These are phyloP conservation scores for Trametes maxima DNA, from an alignment of 768 basidiomycete genomes.

Conservation along the genomic window DNA sequence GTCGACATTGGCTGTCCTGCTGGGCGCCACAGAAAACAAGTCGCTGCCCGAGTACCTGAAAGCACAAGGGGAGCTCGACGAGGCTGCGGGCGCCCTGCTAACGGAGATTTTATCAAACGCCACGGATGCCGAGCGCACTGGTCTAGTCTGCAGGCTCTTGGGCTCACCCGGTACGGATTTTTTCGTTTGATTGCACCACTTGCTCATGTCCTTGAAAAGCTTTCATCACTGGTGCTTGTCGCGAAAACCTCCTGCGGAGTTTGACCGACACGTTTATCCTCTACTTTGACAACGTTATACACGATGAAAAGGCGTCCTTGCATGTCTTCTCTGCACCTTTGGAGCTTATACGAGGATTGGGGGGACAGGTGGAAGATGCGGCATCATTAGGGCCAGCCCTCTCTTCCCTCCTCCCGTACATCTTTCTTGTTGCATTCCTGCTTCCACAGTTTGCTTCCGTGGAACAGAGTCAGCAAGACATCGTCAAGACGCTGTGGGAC, in stretches of 20 bases:
- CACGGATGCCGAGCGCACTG: constrained; percentile 31
- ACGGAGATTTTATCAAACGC: constrained; percentile 38
- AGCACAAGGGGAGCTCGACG: constrained; percentile 50
- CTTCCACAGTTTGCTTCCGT: constrained; percentile 40
- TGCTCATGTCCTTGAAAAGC: constrained; percentile 22
- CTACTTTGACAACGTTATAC: constrained; percentile 38
- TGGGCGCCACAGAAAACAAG: constrained; percentile 44
- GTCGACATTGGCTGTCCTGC: constrained; percentile 38
- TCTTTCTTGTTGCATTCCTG: constrained; percentile 54
- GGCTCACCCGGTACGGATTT: constrained; percentile 42
- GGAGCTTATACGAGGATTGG: constrained; percentile 35
- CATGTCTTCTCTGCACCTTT: constrained; percentile 34
- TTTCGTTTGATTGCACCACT: neutral
- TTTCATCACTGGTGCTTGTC: constrained; percentile 37
- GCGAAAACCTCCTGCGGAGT: constrained; percentile 34
- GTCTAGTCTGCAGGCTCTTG: constrained; percentile 44
- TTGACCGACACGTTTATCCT: constrained; percentile 40
- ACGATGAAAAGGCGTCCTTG: constrained; percentile 30
- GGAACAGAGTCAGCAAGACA: constrained; percentile 18
- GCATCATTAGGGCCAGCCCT: constrained; percentile 4
- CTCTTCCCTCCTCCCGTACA: constrained; percentile 39
- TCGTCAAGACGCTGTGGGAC: constrained; percentile 37
- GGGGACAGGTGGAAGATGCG: neutral
- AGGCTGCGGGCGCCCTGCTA: constrained; percentile 42
- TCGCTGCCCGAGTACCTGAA: constrained; percentile 48